Conservation (phyloP, 345 rosid species). For the Alliaria petiolata region DNA sequence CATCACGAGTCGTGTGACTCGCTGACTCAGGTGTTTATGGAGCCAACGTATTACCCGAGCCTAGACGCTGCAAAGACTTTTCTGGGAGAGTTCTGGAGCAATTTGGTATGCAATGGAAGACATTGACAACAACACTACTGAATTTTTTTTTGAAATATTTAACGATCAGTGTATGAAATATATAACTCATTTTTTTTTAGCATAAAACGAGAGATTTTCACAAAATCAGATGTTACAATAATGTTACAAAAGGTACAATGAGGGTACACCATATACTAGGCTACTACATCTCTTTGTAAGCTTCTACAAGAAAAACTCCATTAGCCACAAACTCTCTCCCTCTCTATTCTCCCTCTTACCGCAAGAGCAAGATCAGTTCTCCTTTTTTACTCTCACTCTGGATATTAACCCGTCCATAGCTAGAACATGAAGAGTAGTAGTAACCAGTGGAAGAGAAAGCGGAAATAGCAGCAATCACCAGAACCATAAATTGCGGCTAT, state of each 20-base stretch:
- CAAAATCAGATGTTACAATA: not conserved
- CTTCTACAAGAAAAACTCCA: not conserved
- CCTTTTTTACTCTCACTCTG: not conserved
- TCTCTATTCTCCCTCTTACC: not conserved
- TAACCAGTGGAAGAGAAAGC: slow-evolving; percentile 12
- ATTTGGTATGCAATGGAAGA: slow-evolving; percentile 10
- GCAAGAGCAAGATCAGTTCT: not conserved
- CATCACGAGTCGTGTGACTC: slow-evolving; percentile 45
- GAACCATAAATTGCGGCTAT: slow-evolving; percentile 70
- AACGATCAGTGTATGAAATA: not conserved
- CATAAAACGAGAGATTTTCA: not conserved
- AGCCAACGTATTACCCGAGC: slow-evolving; percentile 88
- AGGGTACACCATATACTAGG: slow-evolving; percentile 13
- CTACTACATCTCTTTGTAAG: not conserved
- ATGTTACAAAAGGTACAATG: slow-evolving; percentile 16
- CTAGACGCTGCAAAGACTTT: slow-evolving; percentile 94
- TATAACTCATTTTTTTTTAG: not conserved
- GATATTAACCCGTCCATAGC: not conserved
- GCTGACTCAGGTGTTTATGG: slow-evolving; percentile 66
- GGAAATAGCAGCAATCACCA: slow-evolving; percentile 53
- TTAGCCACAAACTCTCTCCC: not conserved
- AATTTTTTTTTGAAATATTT: slow-evolving; percentile 12
- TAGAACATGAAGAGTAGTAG: slow-evolving; percentile 26
- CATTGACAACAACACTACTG: slow-evolving; percentile 2
- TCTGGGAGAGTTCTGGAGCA: slow-evolving; percentile 69